Base-by-base conservation (phyloP, 2,329 filamentous ascomycete genomes). In the Ophiocordyceps polyrhachis-furcata region DNA sequence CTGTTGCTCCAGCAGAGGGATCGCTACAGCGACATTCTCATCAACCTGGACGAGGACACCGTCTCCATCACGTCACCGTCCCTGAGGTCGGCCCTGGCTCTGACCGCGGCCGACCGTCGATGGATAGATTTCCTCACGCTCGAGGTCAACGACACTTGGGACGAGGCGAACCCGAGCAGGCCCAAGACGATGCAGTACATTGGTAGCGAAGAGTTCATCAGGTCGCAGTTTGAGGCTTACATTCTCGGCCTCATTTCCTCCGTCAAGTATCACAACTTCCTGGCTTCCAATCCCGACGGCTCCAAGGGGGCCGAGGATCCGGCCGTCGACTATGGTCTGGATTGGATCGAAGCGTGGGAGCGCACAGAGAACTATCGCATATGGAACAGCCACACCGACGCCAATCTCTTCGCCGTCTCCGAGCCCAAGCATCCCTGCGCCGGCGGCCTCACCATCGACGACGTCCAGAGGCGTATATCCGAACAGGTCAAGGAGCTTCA, bases 111-210 rank as follows among this genome's bases (percentile, higher is more conserved):
- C 1, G 91, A 98, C 57, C 76, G 91, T 47, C 74, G 91, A 46
- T 98, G 91, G 89, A 95, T 98, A 52, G 91, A 98, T 63, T 88
- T 87, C 53, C 73, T 98, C 45, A 93, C 87, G 0, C 85, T 94
- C 54, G 83, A 87, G 37, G 85, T 98, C 20, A 84, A 91, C 55
- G 87, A 96, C 51, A 95, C 91, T 0, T 98, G 91, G 91, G 91
- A 98, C 57, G 86, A 94, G 40, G 69, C 78, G 5, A 89, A 96
- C 55, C 91, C 91, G 0, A 76, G 78, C 49, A 74, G 84, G 42
- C 91, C 91, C n/a, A 95, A 87, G 55, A 93, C 86, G 2, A 81
- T 95, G 69, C 88, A 88, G 28, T 98, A 95, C 56, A 79, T 86
- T 35, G 91, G 91, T 28, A 95, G 87, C 49, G 91, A 98, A 63